Evolutionary conservation across 2,329 filamentous ascomycete genomes (phyloP).

Genomic region (Aspergillus uvarum): DNA sequence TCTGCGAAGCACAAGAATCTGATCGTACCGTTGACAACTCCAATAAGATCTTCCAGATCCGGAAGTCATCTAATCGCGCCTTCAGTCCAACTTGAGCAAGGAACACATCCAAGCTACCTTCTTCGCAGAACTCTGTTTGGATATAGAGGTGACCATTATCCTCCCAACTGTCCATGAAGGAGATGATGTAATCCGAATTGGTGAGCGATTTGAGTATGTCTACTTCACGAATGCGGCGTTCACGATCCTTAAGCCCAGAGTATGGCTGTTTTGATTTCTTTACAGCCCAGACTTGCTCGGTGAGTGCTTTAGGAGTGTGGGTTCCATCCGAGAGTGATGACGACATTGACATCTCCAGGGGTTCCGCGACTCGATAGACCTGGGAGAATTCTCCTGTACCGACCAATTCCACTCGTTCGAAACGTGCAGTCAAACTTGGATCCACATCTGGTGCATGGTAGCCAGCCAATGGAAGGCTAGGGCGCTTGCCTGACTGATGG

Average conservation of each 20-base stretch:
- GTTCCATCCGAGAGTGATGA: constrained; percentile 47
- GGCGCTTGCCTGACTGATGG: constrained; percentile 58
- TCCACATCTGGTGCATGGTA: constrained; percentile 74
- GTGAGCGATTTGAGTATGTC: constrained; percentile 72
- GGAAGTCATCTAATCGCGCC: constrained; percentile 89
- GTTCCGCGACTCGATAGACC: constrained; percentile 73
- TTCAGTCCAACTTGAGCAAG: constrained; percentile 77
- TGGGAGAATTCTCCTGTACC: constrained; percentile 91
- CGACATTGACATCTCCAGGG: constrained; percentile 38
- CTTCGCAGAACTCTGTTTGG: constrained; percentile 94
- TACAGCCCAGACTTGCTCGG: constrained; percentile 75
- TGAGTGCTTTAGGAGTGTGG: constrained; percentile 55
- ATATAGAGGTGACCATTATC: constrained; percentile 84
- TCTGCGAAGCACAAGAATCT: neutral
- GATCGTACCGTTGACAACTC: constrained; percentile 71
- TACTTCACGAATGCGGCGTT: constrained; percentile 81
- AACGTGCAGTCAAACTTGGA: constrained; percentile 68
- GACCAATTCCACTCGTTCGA: constrained; percentile 75
- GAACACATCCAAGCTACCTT: constrained; percentile 86
- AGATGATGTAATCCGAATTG: constrained; percentile 79
- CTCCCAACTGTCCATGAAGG: constrained; percentile 86
- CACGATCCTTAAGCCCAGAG: constrained; percentile 74
- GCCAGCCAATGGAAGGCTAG: constrained; percentile 68
- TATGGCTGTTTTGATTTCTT: constrained; percentile 88
- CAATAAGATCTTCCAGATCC: constrained; percentile 96